These are phyloP conservation scores for Ophidiomyces ophidiicola DNA, from an alignment of 2,329 filamentous ascomycete species.

Conservation along the genomic window DNA sequence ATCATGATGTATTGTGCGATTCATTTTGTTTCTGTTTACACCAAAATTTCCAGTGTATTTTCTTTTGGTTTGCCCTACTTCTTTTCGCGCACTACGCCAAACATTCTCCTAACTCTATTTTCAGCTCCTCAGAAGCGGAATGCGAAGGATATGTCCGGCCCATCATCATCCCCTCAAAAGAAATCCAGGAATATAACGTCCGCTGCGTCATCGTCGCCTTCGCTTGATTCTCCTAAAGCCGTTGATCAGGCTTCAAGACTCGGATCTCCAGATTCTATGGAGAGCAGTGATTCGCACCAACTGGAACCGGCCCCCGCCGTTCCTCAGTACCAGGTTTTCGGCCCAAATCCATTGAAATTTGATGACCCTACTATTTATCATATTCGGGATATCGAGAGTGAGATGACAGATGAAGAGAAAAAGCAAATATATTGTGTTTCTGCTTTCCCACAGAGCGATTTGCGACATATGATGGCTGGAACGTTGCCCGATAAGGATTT, in stretches of 20 bases:
- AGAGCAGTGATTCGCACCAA: constrained; percentile 47
- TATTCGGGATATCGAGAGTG: constrained; percentile 60
- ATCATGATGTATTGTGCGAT: neutral
- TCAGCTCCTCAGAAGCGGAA: constrained; percentile 13
- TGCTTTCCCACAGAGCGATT: constrained; percentile 65
- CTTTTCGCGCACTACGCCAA: too few species aligned
- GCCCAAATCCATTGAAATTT: constrained; percentile 82
- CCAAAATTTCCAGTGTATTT: neutral
- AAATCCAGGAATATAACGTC: constrained; percentile 28
- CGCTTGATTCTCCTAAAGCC: constrained; percentile 34
- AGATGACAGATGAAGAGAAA: constrained; percentile 73
- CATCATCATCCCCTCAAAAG: constrained; percentile 30
- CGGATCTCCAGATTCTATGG: constrained; percentile 50
- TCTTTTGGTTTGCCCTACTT: neutral
- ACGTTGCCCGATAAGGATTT: constrained; percentile 90
- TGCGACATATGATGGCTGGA: constrained; percentile 75
- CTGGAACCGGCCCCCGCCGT: constrained; percentile 49
- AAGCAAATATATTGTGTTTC: constrained; percentile 81
- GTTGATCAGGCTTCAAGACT: constrained; percentile 51
- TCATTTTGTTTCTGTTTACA: neutral
- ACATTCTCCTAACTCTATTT: constrained; percentile 1
- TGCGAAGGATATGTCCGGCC: constrained; percentile 16
- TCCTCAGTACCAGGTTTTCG: constrained; percentile 73
- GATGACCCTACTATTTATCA: constrained; percentile 88
- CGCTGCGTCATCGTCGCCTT: constrained; percentile 29